Percentiles rank a stretch among this genome's conserved stretches.
Conservation (phyloP, 345 rosid species). For the Aquilaria yunnanensis region DNA sequence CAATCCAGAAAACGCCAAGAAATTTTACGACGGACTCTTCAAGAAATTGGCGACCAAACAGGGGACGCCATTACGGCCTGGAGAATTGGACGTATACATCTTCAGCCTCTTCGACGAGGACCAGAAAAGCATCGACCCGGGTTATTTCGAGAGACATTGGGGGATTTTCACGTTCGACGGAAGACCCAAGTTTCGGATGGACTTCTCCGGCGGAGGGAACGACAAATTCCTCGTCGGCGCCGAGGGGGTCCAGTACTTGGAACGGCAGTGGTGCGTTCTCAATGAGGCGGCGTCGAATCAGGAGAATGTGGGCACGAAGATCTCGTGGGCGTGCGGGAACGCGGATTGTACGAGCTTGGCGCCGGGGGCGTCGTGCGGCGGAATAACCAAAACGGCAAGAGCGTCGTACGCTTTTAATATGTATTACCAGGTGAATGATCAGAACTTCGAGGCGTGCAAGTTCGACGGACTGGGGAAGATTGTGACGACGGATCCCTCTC, state of each 20-base stretch:
- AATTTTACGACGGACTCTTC: constrained; percentile 66
- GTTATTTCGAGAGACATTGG: constrained; percentile 85
- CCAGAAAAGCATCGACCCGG: constrained; percentile 66
- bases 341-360: constrained; percentile 53
- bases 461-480: constrained; percentile 54
- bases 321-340: constrained; percentile 43
- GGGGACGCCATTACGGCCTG: constrained; percentile 68
- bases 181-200: constrained; percentile 58
- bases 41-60: constrained; percentile 36
- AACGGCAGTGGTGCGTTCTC: constrained; percentile 54
- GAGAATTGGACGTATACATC: constrained; percentile 47
- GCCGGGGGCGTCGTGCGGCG: constrained; percentile 36
- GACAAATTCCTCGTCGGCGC: constrained; percentile 49
- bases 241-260: constrained; percentile 55
- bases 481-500: constrained; percentile 35
- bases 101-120: constrained; percentile 75
- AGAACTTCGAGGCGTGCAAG: constrained; percentile 51
- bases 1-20: constrained; percentile 31
- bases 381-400: constrained; percentile 20
- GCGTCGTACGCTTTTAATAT: constrained; percentile 74
- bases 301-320: constrained; percentile 9
- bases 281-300: constrained; percentile 17
- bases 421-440: constrained; percentile 55
- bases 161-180: constrained; percentile 80
- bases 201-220: constrained; percentile 51